A percentile compares a stretch with the other conserved stretches of the same genome.
Conservation (phyloP, 108 stramenopile genomes). For the Chaetoceros tenuissimus region DNA sequence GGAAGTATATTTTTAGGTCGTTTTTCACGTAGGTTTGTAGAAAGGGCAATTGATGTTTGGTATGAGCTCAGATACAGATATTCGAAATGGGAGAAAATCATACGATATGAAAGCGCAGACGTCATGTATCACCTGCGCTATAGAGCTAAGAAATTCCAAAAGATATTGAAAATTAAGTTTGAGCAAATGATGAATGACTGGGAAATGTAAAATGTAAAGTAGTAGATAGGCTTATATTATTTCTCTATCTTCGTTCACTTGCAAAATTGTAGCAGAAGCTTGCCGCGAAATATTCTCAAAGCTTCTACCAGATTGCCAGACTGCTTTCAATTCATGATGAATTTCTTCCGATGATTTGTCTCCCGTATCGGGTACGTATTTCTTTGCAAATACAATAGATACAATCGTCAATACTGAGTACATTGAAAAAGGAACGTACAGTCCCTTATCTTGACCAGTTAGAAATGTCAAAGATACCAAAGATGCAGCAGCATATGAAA, state of each 20-base stretch:
- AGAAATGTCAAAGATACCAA: conserved; percentile 54
- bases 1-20: neutral
- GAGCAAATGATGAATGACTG: neutral
- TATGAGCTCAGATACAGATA: neutral
- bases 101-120: neutral
- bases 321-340: conserved; percentile 24
- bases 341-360: conserved; percentile 39
- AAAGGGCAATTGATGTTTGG: neutral
- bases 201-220: neutral
- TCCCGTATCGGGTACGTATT: conserved; percentile 60
- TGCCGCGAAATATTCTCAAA: no score
- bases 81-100: neutral
- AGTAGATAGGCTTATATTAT: no score
- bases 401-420: conserved; percentile 34
- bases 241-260: no score
- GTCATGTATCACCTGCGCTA: neutral
- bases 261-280: no score
- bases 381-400: conserved; percentile 41
- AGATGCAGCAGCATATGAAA: conserved; percentile 47
- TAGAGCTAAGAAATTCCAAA: neutral
- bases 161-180: neutral
- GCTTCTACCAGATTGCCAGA: conserved; percentile 38
- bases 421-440: conserved; percentile 32
- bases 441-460: conserved; percentile 26
- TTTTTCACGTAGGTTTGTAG: neutral